Evolutionary conservation across 169 alveolate genomes (phyloP), one percentile per base, ranked within the genome.

Genomic region (Cryptosporidium tyzzeri): DNA sequence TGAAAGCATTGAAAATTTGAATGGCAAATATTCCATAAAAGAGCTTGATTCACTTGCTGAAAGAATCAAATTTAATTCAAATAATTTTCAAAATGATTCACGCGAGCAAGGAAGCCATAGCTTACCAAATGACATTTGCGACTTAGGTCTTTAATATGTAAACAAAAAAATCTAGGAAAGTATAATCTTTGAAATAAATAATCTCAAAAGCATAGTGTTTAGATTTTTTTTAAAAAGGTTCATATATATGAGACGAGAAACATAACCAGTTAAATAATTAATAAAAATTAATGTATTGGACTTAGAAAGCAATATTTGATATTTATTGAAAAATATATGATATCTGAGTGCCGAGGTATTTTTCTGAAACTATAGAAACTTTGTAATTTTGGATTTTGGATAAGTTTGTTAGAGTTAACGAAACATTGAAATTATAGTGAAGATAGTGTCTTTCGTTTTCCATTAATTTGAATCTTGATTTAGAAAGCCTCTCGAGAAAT

Each of bases 41-140:
- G 69, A 80, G 21, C 70, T 80, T 1, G 89, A 80, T 18, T 29
- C 26, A n/a, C 55, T 80, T 80, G 89, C 75, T 10, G 75, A 80
- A 62, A 35, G 68, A 44, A 80, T 80, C 9, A 67, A 67, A 37
- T 10, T 33, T 31, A 21, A 33, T 21, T 29, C 51, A n/a, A 21
- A 33, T 7, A 35, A n/a, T 31, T 7, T 21, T 37, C 26, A 26
- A 21, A 67, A 67, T 16, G 16, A 55, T 65, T 14, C 29, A 31
- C 0, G 10, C 0, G 50, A 10, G 71, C 48, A 33, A 33, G 71
- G 16, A 4, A 31, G 21, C 21, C 35, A 14, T 18, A 71, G 23
- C n/a, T 33, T 55, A 6, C 41, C 62, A 21, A 39, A 29, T 14
- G 86, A 73, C 8, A 73, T 73, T 53, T 73, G 86, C 39, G 86